Base-by-base conservation (phyloP, 1,284 basidiomycete genomes). In the Pascua guehoae region DNA sequence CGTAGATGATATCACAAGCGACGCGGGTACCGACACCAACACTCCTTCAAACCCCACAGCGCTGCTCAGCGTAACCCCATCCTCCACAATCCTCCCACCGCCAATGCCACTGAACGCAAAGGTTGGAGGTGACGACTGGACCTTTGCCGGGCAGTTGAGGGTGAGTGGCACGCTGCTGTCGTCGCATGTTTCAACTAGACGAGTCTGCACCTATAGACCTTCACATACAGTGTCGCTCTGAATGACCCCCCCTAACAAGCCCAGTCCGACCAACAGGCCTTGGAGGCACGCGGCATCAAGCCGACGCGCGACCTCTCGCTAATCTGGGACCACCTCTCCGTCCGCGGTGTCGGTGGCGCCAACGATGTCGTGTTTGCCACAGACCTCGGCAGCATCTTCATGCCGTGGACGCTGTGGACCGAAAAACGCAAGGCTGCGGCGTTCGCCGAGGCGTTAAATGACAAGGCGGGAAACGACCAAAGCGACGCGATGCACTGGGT, bases 281-380 rank as follows among this genome's bases (percentile, higher is more conserved):
- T 57, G 16, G 24, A 18, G 8, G 55, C 53, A 5, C 55, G 55
- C 24, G 59, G 55, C 5, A 46, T 60, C 12, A 48, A 49, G 1
- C 42, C 52, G 0, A 57, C 43, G 16, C 61, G 41, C 43, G 60
- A 66, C 14, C 57, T 74, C 17, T 51, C 65, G 4, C 61, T 74
- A 2, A 63, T 68, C 5, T 71, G 66, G 56, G 55, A 69, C 49
- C 58, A 71, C 56, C 66, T 74, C 10, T 68, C 63, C 2, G 64
- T 74, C 4, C 61, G 70, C 36, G 72, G 72, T 2, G 53, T 58
- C 17, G 72, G 70, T n/a, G 67, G 68, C 4, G 64, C 66, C 17
- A 69, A 70, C 53, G 69, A 73, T 39, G 66, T 74, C n/a, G 60
- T 59, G 16, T 72, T 70, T 42, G 69, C 62, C 1, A 66, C 70